A percentile compares a stretch with the other conserved stretches of the same genome.
phyloP scores from a whole-genome alignment of 2,329 filamentous ascomycete genomes.

The Aureobasidium subglaciale region DNA sequence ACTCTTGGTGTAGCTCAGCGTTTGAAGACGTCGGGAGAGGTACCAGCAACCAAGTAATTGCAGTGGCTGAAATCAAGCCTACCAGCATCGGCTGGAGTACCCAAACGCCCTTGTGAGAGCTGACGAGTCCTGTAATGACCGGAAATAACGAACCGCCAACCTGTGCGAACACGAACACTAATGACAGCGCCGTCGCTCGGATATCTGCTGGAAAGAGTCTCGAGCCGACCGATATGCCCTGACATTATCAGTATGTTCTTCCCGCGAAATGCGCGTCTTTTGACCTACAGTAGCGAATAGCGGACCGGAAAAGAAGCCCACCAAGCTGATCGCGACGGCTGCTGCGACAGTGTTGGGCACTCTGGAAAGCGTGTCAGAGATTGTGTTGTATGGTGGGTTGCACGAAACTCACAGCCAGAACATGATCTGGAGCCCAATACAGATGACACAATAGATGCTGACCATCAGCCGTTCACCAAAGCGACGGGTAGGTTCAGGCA shows the following conservation, averaged over 20 bases:
- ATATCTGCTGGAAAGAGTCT: slow-evolving; percentile 45
- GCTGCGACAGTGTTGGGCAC: slow-evolving; percentile 43
- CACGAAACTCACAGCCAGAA: slow-evolving; percentile 46
- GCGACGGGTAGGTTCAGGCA: slow-evolving; percentile 53
- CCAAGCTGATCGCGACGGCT: slow-evolving; percentile 46
- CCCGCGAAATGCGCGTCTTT: not conserved
- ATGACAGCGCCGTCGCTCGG: slow-evolving; percentile 40
- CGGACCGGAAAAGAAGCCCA: slow-evolving; percentile 53
- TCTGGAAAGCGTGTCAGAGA: slow-evolving; percentile 12
- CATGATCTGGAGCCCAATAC: slow-evolving; percentile 49
- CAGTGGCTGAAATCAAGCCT: slow-evolving; percentile 37
- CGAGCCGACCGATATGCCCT: slow-evolving; percentile 49
- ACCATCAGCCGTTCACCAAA: slow-evolving; percentile 46
- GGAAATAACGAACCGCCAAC: slow-evolving; percentile 20
- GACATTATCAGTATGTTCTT: not conserved
- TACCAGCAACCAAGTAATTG: not conserved
- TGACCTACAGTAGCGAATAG: slow-evolving; percentile 48
- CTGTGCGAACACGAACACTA: slow-evolving; percentile 22
- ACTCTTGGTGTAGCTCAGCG: not conserved
- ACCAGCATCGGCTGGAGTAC: slow-evolving; percentile 48
- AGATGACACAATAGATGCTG: slow-evolving; percentile 45
- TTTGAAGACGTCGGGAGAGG: not conserved
- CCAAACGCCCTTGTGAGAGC: slow-evolving; percentile 36
- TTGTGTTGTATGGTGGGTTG: not conserved
- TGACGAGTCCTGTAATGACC: slow-evolving; percentile 20